A percentile compares a stretch with the other conserved stretches of the same genome.
Conservation (phyloP, 2,329 filamentous ascomycete species). For the Xylariaceae sp. region DNA sequence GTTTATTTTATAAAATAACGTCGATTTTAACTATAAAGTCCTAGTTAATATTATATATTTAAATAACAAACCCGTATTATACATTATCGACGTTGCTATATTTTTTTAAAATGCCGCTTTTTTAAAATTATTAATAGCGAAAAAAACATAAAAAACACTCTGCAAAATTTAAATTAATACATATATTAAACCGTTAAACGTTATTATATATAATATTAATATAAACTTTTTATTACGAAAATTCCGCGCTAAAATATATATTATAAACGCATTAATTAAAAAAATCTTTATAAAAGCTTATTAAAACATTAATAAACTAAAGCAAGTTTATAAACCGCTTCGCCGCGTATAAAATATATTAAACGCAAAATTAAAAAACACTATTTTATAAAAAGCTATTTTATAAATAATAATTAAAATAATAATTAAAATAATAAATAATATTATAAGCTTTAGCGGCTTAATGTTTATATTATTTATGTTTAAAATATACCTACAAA, state of each 20-base stretch:
- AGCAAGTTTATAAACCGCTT: neutral
- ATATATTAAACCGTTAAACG: neutral
- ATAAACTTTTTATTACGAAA: neutral
- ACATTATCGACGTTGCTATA: neutral
- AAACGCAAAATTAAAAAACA: neutral
- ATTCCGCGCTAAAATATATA: neutral
- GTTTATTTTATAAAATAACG: neutral
- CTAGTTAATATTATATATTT: constrained; percentile 2
- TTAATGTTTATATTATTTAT: neutral
- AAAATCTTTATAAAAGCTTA: neutral
- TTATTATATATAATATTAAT: too few species aligned
- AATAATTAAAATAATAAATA: neutral
- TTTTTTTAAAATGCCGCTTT: too few species aligned
- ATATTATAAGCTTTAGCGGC: neutral
- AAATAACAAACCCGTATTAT: neutral
- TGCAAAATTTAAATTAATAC: neutral
- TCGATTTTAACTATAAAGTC: too few species aligned
- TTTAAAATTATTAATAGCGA: neutral
- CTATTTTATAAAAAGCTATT: too few species aligned
- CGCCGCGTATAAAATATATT: neutral
- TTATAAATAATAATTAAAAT: neutral
- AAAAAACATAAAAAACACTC: neutral
- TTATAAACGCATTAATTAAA: neutral
- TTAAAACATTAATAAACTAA: neutral
- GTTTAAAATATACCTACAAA: too few species aligned